Evolutionary conservation across 2,329 filamentous ascomycete species (phyloP).

Genomic region (Cadophora malorum): DNA sequence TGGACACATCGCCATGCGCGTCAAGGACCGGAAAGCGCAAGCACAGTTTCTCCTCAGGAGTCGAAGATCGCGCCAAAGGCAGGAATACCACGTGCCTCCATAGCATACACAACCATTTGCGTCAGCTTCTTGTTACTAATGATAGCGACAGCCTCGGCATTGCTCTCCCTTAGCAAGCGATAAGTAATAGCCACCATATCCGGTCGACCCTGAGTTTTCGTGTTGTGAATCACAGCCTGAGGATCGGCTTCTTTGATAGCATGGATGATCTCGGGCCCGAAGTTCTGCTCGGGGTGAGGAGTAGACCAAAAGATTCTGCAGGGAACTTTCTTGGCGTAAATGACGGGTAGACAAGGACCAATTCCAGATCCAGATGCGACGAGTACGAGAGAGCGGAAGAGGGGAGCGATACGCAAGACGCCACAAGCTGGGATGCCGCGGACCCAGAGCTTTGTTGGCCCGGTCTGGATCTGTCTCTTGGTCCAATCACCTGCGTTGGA

Average conservation of each 20-base stretch:
- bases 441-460: constrained; percentile 69
- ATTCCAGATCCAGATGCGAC: constrained; percentile 78
- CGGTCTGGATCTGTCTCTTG: constrained; percentile 63
- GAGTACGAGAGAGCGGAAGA: constrained; percentile 70
- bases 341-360: constrained; percentile 62
- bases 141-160: constrained; percentile 49
- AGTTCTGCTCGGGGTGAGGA: constrained; percentile 45
- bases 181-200: constrained; percentile 46
- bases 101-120: constrained; percentile 48
- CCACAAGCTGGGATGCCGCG: constrained; percentile 71
- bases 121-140: constrained; percentile 49
- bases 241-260: constrained; percentile 44
- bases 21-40: neutral
- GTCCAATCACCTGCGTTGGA: constrained; percentile 83
- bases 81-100: constrained; percentile 48
- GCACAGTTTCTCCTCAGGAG: constrained; percentile 35
- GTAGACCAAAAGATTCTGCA: constrained; percentile 48
- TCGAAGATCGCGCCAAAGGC: constrained; percentile 50
- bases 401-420: constrained; percentile 69
- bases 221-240: constrained; percentile 47
- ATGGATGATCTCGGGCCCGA: constrained; percentile 45
- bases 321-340: constrained; percentile 36
- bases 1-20: too few relatives aligned
- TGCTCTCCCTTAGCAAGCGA: constrained; percentile 41
- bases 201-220: constrained; percentile 45